Conservation (phyloP, 768 basidiomycete genomes). For the Podaxis carcinomalis region DNA sequence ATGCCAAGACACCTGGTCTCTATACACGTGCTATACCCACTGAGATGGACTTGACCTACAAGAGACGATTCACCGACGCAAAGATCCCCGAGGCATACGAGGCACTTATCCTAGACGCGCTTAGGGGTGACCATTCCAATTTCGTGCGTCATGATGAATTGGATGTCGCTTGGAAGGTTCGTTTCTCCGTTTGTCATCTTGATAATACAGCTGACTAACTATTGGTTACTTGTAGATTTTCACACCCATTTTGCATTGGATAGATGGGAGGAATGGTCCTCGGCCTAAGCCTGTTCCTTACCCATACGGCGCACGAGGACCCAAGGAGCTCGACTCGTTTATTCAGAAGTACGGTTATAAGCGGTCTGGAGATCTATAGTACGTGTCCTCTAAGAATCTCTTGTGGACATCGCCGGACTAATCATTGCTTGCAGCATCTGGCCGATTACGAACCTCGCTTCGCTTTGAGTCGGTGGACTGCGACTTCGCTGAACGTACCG, state of each 20-base stretch:
- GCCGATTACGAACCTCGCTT: conserved; percentile 69
- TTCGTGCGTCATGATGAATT: conserved; percentile 98
- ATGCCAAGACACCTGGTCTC: conserved; percentile 91
- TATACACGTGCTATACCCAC: conserved; percentile 87
- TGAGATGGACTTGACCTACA: conserved; percentile 99
- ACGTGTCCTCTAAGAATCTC: conserved; percentile 28
- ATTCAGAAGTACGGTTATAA: conserved; percentile 74
- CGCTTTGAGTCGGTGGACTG: conserved; percentile 32
- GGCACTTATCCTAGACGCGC: conserved; percentile 89
- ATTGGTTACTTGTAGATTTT: conserved; percentile 58
- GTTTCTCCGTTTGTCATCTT: conserved; percentile 15
- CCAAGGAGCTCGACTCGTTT: conserved; percentile 75
- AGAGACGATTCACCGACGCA: conserved; percentile 84
- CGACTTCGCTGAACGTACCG: not conserved
- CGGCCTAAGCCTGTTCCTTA: conserved; percentile 74
- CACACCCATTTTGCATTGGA: conserved; percentile 94
- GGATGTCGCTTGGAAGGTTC: conserved; percentile 95
- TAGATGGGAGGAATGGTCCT: conserved; percentile 70
- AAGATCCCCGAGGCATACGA: conserved; percentile 98
- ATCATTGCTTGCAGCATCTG: conserved; percentile 46
- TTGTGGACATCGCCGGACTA: conserved; percentile 3
- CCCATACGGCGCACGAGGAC: conserved; percentile 95
- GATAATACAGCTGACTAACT: not conserved
- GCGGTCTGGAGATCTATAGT: conserved; percentile 70
- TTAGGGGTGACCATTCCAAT: conserved; percentile 98